Evolutionary conservation across 1,284 basidiomycete genomes (phyloP), one percentile per base, ranked within the genome.

Genomic region (Tetrapyrgos nigripes): DNA sequence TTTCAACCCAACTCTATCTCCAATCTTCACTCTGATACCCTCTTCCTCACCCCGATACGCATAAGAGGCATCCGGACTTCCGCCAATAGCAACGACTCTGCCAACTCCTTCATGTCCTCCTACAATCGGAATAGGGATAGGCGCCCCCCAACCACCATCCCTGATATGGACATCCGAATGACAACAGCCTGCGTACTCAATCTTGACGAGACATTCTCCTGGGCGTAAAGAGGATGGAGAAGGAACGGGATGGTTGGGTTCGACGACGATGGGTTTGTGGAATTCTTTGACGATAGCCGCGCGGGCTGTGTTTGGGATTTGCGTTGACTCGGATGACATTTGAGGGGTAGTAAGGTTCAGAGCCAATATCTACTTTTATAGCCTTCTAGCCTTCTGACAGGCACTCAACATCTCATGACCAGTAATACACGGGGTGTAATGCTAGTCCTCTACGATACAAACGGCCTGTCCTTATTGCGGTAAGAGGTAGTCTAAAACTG

Each of bases 1-100:
- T 67, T 93, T 93, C 70, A 93, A 76, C 3, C 92, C 91, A 49
- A 93, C 91, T 24, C 84, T 75, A 65, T 91, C 86, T 19, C 88
- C 86, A 40, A 91, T 57, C 50, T 80, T 79, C 40, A 84, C 78
- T 9, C 75, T 63, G n/a, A 78, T 79, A 23, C 76, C 37, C 4
- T 40, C 37, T 40, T 40, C 37, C 37, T 40, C 37, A 17, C 37
- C 37, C 4, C 37, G 6, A 40, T 40, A 40, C 17, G 17, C 17
- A 4, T 40, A 11, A 5, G 6, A 11, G 4, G 5, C 66, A 31
- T 70, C 66, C 19, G 81, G 83, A 58, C 83, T 76, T 31, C 82
- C 78, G 11, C 83, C 90, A 64, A 93, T 86, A 10, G 88, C 89
- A 6, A 92, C 87, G 47, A 93, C 77, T 37, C 74, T 66, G 4